Conservation (phyloP, 2,329 filamentous ascomycete species). For the Phaeomoniella chlamydospora region DNA sequence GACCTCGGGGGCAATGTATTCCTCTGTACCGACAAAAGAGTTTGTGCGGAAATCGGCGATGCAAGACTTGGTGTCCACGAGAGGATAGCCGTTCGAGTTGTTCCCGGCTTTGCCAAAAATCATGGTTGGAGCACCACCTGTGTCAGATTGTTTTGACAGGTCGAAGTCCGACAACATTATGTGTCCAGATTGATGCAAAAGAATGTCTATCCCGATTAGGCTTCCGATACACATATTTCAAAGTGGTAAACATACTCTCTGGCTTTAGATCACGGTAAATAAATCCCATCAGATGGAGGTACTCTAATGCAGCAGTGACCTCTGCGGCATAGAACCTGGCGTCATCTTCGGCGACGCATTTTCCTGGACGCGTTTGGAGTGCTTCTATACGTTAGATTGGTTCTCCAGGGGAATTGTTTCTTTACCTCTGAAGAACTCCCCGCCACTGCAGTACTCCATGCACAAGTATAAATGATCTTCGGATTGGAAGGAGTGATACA, state of each 20-base stretch:
- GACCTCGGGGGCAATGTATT: conserved; percentile 97
- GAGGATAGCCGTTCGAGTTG: conserved; percentile 72
- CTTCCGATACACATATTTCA: conserved; percentile 3
- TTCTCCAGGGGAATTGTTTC: conserved; percentile 5
- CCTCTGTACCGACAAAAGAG: conserved; percentile 94
- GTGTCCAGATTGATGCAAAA: conserved; percentile 96
- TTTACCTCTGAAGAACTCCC: conserved; percentile 77
- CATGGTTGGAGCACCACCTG: conserved; percentile 93
- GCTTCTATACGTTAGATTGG: conserved; percentile 31
- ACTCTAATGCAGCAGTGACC: conserved; percentile 90
- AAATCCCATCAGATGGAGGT: conserved; percentile 97
- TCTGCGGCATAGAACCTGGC: conserved; percentile 95
- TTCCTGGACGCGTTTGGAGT: conserved; percentile 87
- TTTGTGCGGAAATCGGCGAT: conserved; percentile 98
- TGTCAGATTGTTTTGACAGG: conserved; percentile 91
- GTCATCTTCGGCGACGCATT: conserved; percentile 93
- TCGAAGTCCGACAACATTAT: conserved; percentile 99
- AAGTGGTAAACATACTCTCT: conserved; percentile 55
- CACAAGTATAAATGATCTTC: conserved; percentile 98
- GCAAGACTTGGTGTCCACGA: conserved; percentile 97
- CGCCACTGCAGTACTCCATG: conserved; percentile 99
- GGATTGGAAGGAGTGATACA: conserved; percentile 98
- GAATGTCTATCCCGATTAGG: conserved; percentile 58
- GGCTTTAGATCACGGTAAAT: conserved; percentile 97
- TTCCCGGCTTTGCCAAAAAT: conserved; percentile 76